Conservation (phyloP, 1,284 basidiomycete species). For the Chalciporus sp. region DNA sequence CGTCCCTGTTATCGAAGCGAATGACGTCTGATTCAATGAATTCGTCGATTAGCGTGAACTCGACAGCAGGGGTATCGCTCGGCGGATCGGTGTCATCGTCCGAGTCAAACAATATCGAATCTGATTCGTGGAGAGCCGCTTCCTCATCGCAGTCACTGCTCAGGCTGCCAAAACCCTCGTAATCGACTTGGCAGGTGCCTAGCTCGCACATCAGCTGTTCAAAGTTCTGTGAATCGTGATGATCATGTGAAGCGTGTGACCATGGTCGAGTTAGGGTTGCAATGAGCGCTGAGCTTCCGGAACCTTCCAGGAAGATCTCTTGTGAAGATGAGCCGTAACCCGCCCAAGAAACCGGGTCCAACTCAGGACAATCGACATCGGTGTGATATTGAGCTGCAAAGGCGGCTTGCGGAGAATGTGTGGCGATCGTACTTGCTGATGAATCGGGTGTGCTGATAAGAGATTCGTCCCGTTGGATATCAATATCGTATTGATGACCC, state of each 20-base stretch:
- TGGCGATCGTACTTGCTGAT: constrained; percentile 18
- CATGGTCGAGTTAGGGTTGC: constrained; percentile 2
- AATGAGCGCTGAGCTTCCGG: constrained; percentile 14
- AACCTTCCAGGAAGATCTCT: constrained; percentile 19
- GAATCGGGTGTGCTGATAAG: constrained; percentile 29
- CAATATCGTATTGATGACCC: constrained; percentile 7
- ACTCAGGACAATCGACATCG: constrained; percentile 3
- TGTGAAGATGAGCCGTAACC: constrained; percentile 16
- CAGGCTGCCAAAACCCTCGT: constrained; percentile 16
- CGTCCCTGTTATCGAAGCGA: background rate
- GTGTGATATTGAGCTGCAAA: constrained; percentile 21
- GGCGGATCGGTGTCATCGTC: constrained; percentile 7
- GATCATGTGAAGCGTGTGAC: constrained; percentile 16
- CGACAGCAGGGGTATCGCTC: background rate
- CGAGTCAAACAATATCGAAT: constrained; percentile 20
- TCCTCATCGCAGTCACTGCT: constrained; percentile 6
- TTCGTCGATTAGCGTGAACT: constrained; percentile 1
- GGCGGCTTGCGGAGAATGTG: constrained; percentile 11
- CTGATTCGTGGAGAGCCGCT: constrained; percentile 12
- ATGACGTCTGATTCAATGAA: constrained; percentile 4
- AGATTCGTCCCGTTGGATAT: constrained; percentile 23
- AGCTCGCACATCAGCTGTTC: constrained; percentile 19
- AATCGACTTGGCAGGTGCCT: constrained; percentile 6
- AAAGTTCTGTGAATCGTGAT: constrained; percentile 7
- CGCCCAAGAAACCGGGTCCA: constrained; percentile 14